phyloP scores from a whole-genome alignment of 805 yeast species.

The Lachancea kluyveri region DNA sequence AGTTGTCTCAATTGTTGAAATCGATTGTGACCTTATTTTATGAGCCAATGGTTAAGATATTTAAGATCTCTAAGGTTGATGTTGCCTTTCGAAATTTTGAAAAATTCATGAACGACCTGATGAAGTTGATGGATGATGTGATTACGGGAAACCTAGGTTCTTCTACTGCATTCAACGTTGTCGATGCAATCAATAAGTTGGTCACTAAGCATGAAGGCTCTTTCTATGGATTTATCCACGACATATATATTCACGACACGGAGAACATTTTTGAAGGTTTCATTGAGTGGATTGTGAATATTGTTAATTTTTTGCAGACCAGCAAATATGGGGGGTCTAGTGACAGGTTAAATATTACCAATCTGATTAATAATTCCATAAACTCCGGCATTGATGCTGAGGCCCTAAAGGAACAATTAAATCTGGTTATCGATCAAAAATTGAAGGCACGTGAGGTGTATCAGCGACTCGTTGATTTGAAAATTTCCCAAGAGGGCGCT shows the following conservation, averaged over 20 bases:
- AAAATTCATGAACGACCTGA: slow-evolving; percentile 60
- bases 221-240: slow-evolving; percentile 70
- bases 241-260: slow-evolving; percentile 73
- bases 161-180: slow-evolving; percentile 55
- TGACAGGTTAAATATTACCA: slow-evolving; percentile 41
- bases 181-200: slow-evolving; percentile 51
- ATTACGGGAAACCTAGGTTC: slow-evolving; percentile 37
- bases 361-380: slow-evolving; percentile 24
- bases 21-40: slow-evolving; percentile 68
- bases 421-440: slow-evolving; percentile 33
- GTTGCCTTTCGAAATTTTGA: slow-evolving; percentile 59
- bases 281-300: slow-evolving; percentile 65
- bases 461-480: slow-evolving; percentile 22
- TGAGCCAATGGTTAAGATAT: slow-evolving; percentile 64
- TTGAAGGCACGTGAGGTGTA: slow-evolving; percentile 30
- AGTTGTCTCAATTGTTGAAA: slow-evolving; percentile 66
- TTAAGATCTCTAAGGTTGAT: slow-evolving; percentile 60
- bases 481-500: slow-evolving; percentile 17
- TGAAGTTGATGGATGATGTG: slow-evolving; percentile 48
- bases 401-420: slow-evolving; percentile 34
- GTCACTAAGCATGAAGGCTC: slow-evolving; percentile 68
- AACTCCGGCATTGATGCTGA: slow-evolving; percentile 22
- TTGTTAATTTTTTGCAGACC: slow-evolving; percentile 55
- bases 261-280: slow-evolving; percentile 65
- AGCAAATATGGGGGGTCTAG: slow-evolving; percentile 43